These are phyloP conservation scores for Huntiella bhutanensis DNA, from an alignment of 2,329 filamentous ascomycete species.

Conservation along the genomic window DNA sequence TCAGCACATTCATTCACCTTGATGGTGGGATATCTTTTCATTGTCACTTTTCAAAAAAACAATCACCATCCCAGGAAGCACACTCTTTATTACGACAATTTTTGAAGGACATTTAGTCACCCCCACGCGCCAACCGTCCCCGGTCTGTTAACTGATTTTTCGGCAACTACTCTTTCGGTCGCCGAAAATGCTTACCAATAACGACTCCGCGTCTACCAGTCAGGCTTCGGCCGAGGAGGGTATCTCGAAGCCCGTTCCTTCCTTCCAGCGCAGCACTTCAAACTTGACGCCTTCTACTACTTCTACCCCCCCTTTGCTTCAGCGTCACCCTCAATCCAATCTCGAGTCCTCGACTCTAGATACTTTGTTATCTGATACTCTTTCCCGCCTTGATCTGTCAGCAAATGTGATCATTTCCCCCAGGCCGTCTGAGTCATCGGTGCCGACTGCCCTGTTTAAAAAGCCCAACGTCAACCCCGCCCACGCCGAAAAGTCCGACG, in stretches of 20 bases:
- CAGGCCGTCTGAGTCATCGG: neutral
- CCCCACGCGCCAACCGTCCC: too few species aligned
- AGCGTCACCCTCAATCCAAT: constrained; percentile 49
- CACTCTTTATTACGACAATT: too few species aligned
- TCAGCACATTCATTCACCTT: too few species aligned
- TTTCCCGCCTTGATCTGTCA: constrained; percentile 22
- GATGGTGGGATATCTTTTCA: too few species aligned
- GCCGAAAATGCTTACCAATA: too few species aligned
- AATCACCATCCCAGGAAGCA: too few species aligned
- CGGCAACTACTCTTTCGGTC: too few species aligned
- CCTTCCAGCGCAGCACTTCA: constrained; percentile 17
- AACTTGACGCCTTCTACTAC: constrained; percentile 24
- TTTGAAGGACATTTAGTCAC: too few species aligned
- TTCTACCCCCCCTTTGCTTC: constrained; percentile 28
- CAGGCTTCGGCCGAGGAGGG: constrained; percentile 19
- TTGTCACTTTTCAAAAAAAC: too few species aligned
- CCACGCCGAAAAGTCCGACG: constrained; percentile 18
- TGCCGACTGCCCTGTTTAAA: constrained; percentile 2
- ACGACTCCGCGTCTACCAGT: constrained; percentile 1
- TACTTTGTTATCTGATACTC: constrained; percentile 37
- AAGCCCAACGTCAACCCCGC: constrained; percentile 16
- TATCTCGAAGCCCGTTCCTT: constrained; percentile 15
- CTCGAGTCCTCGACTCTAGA: constrained; percentile 55
- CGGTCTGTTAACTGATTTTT: too few species aligned
- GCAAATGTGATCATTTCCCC: constrained; percentile 14